Evolutionary conservation across 306 rosid species (phyloP).

Genomic region (Pyrus betulifolia): DNA sequence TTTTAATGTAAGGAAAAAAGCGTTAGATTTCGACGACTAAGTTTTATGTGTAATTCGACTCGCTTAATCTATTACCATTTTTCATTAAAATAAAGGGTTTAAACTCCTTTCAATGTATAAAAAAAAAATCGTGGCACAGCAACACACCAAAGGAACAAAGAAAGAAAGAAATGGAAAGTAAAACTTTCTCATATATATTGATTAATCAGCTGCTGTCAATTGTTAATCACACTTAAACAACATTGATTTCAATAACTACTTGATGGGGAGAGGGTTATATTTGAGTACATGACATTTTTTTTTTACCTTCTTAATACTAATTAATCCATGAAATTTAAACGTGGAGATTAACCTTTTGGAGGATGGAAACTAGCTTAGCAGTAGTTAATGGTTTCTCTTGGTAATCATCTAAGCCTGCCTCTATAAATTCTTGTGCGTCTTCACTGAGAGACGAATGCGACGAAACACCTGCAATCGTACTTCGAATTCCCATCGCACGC

Average conservation of each 20-base stretch:
- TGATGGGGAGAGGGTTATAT: not conserved
- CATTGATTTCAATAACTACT: not conserved
- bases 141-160: not conserved
- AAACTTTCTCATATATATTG: not conserved
- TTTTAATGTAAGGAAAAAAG: too few species aligned
- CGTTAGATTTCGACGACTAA: too few species aligned
- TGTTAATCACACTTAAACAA: too few species aligned
- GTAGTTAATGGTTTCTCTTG: slow-evolving; percentile 62
- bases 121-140: not conserved
- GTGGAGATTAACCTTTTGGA: slow-evolving; percentile 20
- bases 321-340: not conserved
- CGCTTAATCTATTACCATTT: too few species aligned
- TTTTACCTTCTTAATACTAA: not conserved
- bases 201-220: too few species aligned
- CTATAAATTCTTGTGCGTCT: slow-evolving; percentile 37
- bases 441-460: slow-evolving; percentile 22
- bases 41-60: too few species aligned
- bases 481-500: slow-evolving; percentile 55
- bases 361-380: slow-evolving; percentile 44
- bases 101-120: not conserved
- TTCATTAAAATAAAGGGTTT: too few species aligned
- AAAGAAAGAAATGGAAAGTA: not conserved
- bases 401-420: slow-evolving; percentile 67
- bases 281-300: not conserved
- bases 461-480: slow-evolving; percentile 72